These are phyloP conservation scores for Ciborinia camelliae DNA, from an alignment of 2,329 filamentous ascomycete species.

Conservation along the genomic window DNA sequence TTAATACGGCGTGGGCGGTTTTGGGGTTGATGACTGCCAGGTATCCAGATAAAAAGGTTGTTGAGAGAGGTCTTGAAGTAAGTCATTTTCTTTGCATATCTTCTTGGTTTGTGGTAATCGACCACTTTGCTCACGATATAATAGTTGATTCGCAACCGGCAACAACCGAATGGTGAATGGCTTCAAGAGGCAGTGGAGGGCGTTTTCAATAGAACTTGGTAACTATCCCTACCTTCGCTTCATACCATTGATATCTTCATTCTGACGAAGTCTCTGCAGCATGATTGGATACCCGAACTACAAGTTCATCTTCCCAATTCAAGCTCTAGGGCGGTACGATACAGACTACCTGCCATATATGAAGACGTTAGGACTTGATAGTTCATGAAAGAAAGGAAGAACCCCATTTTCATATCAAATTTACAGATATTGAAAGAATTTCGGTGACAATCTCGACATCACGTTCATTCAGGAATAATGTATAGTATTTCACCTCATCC, in stretches of 20 bases:
- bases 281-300: slow-evolving; percentile 16
- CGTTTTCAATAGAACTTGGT: slow-evolving; percentile 7
- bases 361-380: not conserved
- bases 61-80: slow-evolving; percentile 6
- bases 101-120: not conserved
- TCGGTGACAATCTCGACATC: no score
- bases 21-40: slow-evolving; percentile 7
- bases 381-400: no score
- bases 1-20: slow-evolving; percentile 30
- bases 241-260: no score
- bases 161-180: slow-evolving; percentile 13
- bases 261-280: not conserved
- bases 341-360: slow-evolving; percentile 8
- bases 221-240: not conserved
- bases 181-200: slow-evolving; percentile 14
- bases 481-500: no score
- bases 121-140: not conserved
- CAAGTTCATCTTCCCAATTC: slow-evolving; percentile 12
- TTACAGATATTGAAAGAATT: no score
- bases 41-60: not conserved
- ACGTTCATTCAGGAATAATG: no score
- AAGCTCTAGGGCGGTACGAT: slow-evolving; percentile 5
- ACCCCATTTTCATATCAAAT: no score
- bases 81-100: not conserved
- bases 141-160: not conserved